These are phyloP conservation scores for Binderoboletus segoi DNA, from an alignment of 1,284 basidiomycete species.

Conservation along the genomic window DNA sequence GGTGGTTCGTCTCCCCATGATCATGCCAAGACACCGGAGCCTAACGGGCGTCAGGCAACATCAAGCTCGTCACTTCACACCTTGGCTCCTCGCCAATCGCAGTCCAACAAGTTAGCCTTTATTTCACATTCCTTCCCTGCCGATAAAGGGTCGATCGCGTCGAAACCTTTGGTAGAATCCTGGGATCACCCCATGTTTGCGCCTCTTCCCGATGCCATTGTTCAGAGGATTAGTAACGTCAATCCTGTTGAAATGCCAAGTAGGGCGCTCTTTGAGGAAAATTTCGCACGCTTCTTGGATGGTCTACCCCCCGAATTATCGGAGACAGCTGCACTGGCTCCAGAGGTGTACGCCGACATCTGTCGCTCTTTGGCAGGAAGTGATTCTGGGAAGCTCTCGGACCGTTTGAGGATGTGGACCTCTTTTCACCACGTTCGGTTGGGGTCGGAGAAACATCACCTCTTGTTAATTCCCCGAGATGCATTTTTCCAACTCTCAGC, in stretches of 20 bases:
- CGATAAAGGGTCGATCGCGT: conserved; percentile 38
- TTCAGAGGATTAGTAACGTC: conserved; percentile 48
- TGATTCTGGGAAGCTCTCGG: conserved; percentile 44
- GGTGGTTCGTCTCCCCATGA: conserved; percentile 20
- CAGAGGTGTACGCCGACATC: conserved; percentile 55
- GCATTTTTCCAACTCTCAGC: conserved; percentile 52
- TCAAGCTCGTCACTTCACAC: conserved; percentile 20
- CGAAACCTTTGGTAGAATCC: conserved; percentile 48
- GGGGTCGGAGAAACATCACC: conserved; percentile 58
- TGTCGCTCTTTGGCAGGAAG: conserved; percentile 49
- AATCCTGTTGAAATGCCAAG: conserved; percentile 63
- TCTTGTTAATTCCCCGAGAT: conserved; percentile 65
- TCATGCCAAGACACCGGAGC: conserved; percentile 30
- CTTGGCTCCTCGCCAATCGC: conserved; percentile 25
- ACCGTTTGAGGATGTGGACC: conserved; percentile 56
- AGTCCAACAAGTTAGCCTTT: conserved; percentile 35
- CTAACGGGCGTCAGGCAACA: conserved; percentile 19
- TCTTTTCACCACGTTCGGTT: conserved; percentile 60
- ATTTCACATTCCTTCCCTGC: conserved; percentile 38
- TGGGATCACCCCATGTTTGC: conserved; percentile 62
- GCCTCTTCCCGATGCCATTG: conserved; percentile 56
- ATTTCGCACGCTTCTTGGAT: conserved; percentile 50
- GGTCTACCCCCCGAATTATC: conserved; percentile 56
- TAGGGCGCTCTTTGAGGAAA: conserved; percentile 53
- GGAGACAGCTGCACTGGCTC: conserved; percentile 59